phyloP scores from a whole-genome alignment of 139 green algal genomes.

The Volvox africanus region DNA sequence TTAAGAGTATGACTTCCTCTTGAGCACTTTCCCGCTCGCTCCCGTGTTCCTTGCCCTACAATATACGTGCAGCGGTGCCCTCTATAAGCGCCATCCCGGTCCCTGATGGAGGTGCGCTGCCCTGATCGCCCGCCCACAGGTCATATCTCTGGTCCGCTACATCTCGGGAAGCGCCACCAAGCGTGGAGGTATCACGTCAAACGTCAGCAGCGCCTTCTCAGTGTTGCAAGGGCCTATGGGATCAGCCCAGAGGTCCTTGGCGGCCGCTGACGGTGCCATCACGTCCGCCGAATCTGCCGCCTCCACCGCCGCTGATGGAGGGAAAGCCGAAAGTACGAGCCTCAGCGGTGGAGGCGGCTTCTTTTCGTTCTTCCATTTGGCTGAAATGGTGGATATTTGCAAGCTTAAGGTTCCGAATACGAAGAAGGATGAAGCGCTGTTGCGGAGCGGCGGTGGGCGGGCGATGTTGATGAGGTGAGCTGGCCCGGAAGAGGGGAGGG shows the following conservation, averaged over 20 bases:
- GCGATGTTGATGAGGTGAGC: conserved; percentile 19
- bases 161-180: background rate
- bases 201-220: too few species aligned
- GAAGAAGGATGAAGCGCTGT: background rate
- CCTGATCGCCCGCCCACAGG: background rate
- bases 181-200: background rate
- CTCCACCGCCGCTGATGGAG: background rate
- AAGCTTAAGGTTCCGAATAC: background rate
- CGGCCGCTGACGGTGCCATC: background rate
- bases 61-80: too few species aligned
- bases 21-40: too few species aligned
- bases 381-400: background rate
- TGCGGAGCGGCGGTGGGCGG: background rate
- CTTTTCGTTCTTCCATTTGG: background rate
- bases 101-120: background rate
- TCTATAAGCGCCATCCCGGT: too few species aligned
- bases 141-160: background rate
- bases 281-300: background rate
- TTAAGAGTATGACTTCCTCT: too few species aligned
- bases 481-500: background rate
- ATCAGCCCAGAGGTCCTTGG: too few species aligned
- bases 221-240: too few species aligned
- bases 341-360: background rate
- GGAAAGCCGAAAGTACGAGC: background rate
- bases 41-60: too few species aligned